Evolutionary conservation across 2,329 filamentous ascomycete genomes (phyloP).

Genomic region (Penicillium frequentans): DNA sequence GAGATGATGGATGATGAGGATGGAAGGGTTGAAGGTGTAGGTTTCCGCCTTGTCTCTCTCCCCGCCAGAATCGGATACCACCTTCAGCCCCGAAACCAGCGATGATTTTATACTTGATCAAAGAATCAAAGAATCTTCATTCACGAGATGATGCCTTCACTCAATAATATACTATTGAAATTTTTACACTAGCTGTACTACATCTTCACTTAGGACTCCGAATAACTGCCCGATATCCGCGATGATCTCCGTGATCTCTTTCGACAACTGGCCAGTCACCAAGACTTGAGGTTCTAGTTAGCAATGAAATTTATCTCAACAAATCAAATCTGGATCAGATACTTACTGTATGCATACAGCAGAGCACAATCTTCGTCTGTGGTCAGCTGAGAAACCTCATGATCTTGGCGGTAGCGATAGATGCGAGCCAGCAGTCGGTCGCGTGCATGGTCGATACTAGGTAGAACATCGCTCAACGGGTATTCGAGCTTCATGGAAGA

Average conservation of each 20-base stretch:
- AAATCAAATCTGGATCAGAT: not conserved
- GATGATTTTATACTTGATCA: not conserved
- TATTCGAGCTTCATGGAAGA: slow-evolving; percentile 94
- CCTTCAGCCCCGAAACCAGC: slow-evolving; percentile 10
- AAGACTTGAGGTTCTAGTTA: slow-evolving; percentile 47
- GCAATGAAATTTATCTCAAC: not conserved
- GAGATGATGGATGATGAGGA: slow-evolving; percentile 9
- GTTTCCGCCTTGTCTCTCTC: slow-evolving; percentile 22
- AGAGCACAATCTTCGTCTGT: slow-evolving; percentile 75
- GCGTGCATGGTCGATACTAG: slow-evolving; percentile 75
- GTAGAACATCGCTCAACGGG: slow-evolving; percentile 83
- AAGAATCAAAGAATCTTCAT: not conserved
- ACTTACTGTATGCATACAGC: slow-evolving; percentile 81
- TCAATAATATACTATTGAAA: not conserved
- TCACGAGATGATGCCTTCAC: not conserved
- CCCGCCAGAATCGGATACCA: slow-evolving; percentile 28
- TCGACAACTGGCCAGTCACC: slow-evolving; percentile 61
- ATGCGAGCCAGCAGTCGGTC: slow-evolving; percentile 84
- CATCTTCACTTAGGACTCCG: slow-evolving; percentile 62
- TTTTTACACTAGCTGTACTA: slow-evolving; percentile 54
- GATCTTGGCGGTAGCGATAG: slow-evolving; percentile 77
- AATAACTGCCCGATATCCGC: slow-evolving; percentile 60
- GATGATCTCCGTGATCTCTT: slow-evolving; percentile 56
- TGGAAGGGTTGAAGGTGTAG: slow-evolving; percentile 28
- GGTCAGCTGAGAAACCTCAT: slow-evolving; percentile 48